Evolutionary conservation across 1,139 yeast species (phyloP).

Genomic region (Ogataea hybrid): DNA sequence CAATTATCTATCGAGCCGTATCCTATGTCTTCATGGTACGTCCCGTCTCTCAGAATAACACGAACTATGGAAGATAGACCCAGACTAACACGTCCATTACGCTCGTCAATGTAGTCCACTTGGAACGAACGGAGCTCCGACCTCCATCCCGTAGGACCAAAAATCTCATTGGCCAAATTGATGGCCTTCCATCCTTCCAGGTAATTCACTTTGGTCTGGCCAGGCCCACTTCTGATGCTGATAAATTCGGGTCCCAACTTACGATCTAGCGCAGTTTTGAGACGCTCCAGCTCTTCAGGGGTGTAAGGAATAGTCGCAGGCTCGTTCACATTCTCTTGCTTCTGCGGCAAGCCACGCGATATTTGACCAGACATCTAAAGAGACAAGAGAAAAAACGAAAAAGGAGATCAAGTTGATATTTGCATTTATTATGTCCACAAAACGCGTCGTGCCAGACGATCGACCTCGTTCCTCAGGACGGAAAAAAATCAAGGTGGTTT

Average conservation of each 20-base stretch:
- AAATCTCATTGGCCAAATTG: conserved; percentile 75
- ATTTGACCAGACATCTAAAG: conserved; percentile 6
- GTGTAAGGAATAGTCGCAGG: conserved; percentile 14
- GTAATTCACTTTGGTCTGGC: conserved; percentile 64
- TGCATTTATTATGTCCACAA: conserved; percentile 4
- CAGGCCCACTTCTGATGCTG: conserved; percentile 77
- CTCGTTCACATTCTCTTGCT: conserved; percentile 6
- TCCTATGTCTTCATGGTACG: conserved; percentile 78
- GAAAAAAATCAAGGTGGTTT: background rate
- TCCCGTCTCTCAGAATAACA: conserved; percentile 70
- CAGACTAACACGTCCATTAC: conserved; percentile 53
- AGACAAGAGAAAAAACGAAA: conserved; percentile 1
- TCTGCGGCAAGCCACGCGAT: conserved; percentile 12
- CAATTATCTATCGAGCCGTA: conserved; percentile 79
- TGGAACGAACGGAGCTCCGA: conserved; percentile 63
- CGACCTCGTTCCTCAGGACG: conserved; percentile 3
- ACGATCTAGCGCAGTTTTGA: conserved; percentile 49
- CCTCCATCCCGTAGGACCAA: conserved; percentile 82
- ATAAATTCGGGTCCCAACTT: conserved; percentile 90
- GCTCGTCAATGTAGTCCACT: conserved; percentile 71
- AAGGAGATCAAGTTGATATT: conserved; percentile 6
- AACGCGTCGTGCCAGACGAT: conserved; percentile 11
- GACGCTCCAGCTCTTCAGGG: conserved; percentile 39
- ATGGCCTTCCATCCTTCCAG: conserved; percentile 83
- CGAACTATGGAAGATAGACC: conserved; percentile 73